These are phyloP conservation scores for Seiridium cupressi DNA, from an alignment of 2,329 filamentous ascomycete genomes.

Conservation along the genomic window DNA sequence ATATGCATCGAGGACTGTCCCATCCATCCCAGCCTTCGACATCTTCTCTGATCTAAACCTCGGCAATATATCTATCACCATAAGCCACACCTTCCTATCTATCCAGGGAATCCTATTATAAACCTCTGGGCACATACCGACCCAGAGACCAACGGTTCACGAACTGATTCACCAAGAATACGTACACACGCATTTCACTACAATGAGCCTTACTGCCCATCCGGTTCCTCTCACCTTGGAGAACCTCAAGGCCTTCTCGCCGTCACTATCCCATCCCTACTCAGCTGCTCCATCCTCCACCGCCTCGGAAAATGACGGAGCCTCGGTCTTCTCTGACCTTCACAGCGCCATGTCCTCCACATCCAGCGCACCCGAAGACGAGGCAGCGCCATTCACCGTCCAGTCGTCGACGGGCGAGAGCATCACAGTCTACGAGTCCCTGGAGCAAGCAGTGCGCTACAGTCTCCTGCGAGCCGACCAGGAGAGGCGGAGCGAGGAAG, in stretches of 20 bases:
- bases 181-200: not conserved
- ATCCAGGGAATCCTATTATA: not conserved
- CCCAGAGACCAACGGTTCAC: not conserved
- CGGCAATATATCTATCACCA: not conserved
- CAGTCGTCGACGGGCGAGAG: slow-evolving; percentile 20
- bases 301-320: slow-evolving; percentile 9
- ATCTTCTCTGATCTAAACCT: not conserved
- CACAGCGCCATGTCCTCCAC: slow-evolving; percentile 15
- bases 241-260: slow-evolving; percentile 6
- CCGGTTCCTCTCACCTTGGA: not conserved
- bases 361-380: slow-evolving; percentile 18
- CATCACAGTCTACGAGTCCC: slow-evolving; percentile 28
- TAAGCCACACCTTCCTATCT: not conserved
- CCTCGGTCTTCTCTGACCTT: slow-evolving; percentile 18
- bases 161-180: not conserved
- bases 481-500: slow-evolving; percentile 12
- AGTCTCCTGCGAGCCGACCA: slow-evolving; percentile 20
- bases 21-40: not conserved
- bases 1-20: not conserved
- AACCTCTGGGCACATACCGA: not conserved
- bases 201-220: not conserved
- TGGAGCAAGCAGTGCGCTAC: slow-evolving; percentile 27
- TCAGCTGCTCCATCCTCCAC: not conserved
- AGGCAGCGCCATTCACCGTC: slow-evolving; percentile 14
- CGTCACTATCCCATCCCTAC: not conserved